Evolutionary conservation across 2,329 filamentous ascomycete species (phyloP), one percentile per base, ranked within the genome.

Genomic region (Trichophyton mentagrophytes): DNA sequence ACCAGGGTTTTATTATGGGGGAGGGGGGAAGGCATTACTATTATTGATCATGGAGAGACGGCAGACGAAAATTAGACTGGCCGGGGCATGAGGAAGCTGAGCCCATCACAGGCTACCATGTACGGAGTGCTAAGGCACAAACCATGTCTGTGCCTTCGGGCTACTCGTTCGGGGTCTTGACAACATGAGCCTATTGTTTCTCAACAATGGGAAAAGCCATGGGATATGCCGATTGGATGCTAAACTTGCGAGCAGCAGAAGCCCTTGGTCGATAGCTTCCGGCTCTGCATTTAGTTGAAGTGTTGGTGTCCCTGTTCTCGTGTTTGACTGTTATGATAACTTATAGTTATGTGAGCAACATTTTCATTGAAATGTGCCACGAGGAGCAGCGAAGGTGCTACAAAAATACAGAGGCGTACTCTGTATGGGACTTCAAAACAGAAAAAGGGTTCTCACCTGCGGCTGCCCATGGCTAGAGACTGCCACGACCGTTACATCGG

Each of bases 401-500:
- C 46, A 27, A 22, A 51, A 55, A 17, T n/a, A n/a, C 4, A 51
- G 15, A 36, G 27, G 15, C 13, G 27, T 55, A 36, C 13, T 9
- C 33, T 9, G 11, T 38, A 38, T 38, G 27, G 13, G 33, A 36
- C 30, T 36, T 38, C 51, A 22, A 55, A 38, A 13, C 33, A 38
- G 9, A 38, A 38, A 13, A 38, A 55, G n/a, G 30, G 27, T 33
- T 36, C 51, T 55, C 8, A 20, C 27, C 51, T 55, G 51, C 51
- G 51, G 51, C 51, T 55, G 51, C 27, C 51, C 30, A 36, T 55
- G 51, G 51, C 15, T 20, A 36, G 30, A 55, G 51, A 55, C 51
- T 55, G 51, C 27, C 51, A 36, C 27, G 51, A 55, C 51, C 51
- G 51, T 55, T 55, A 55, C 51, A 55, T 55, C 51, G 51, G 51